These are phyloP conservation scores for Pachysandra terminalis DNA, from an alignment of 164 flowering plant species.

Conservation along the genomic window DNA sequence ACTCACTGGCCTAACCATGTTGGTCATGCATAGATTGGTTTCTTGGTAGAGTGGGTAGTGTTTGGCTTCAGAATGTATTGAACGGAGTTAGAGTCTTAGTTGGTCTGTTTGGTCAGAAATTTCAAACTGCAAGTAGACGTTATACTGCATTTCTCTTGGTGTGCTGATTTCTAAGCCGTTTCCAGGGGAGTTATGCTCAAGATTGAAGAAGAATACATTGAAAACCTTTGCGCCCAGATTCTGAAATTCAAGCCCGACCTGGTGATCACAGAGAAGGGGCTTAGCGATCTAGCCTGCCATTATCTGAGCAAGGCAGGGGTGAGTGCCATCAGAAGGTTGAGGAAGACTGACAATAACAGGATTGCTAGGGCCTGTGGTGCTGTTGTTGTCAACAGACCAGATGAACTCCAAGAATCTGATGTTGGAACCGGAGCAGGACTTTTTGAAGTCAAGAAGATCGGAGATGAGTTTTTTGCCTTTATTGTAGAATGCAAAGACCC, in stretches of 20 bases:
- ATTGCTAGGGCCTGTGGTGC: conserved; percentile 98
- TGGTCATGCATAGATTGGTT: too few species aligned
- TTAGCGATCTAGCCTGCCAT: conserved; percentile 95
- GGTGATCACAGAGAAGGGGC: conserved; percentile 93
- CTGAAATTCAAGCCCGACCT: conserved; percentile 86
- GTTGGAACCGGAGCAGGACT: conserved; percentile 91
- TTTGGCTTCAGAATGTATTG: too few species aligned
- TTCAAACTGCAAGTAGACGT: too few species aligned
- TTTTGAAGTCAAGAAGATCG: conserved; percentile 94
- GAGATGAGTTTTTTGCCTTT: conserved; percentile 89
- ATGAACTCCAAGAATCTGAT: conserved; percentile 96
- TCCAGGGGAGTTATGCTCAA: conserved; percentile 60
- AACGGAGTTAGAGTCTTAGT: too few species aligned
- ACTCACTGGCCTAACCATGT: too few species aligned
- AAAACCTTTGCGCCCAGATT: conserved; percentile 67
- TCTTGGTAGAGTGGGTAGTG: too few species aligned
- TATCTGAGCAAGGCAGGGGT: conserved; percentile 90
- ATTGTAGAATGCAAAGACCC: conserved; percentile 91
- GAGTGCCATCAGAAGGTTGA: conserved; percentile 87
- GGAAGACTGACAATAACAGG: conserved; percentile 92
- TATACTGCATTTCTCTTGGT: too few species aligned
- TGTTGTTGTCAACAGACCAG: conserved; percentile 86
- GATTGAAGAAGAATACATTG: conserved; percentile 93
- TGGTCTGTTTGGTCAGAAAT: too few species aligned
- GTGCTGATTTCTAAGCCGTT: too few species aligned